Evolutionary conservation across 1,284 basidiomycete genomes (phyloP), one percentile per base, ranked within the genome.

Genomic region (Trichosporon faecale): DNA sequence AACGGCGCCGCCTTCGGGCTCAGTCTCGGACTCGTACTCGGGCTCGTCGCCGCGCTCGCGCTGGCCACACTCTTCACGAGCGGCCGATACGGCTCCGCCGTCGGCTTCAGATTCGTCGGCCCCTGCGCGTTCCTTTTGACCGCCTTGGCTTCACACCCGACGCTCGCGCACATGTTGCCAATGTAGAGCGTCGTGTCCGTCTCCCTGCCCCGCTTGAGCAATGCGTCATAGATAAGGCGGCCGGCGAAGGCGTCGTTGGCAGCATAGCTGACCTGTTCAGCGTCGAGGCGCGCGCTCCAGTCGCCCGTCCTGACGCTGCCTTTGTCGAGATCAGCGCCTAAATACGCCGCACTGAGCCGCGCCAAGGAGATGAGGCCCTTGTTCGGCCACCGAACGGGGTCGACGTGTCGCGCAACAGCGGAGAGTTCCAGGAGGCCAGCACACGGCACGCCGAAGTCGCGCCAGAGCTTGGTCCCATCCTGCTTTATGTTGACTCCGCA

Each of bases 171-270:
- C 55, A 60, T 60, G 25, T 29, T 12, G 14, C 18, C 23, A 35
- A 65, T 46, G 7, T 71, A 64, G 8, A 29, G 31, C 4, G n/a
- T 18, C 9, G 63, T n/a, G 3, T 64, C 67, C 5, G 44, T 49
- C 18, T 46, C 55, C 0, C 11, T 23, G 2, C 67, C 70, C 3
- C 67, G 66, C 1, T 31, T 25, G 23, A 44, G 40, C 18, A 72
- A 35, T 4, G 40, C 71, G 2, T 72, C 60, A 72, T 76, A 82
- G 49, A 84, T 73, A 9, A 81, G 74, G 5, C 82, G 68, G 1
- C 79, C 77, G 7, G 79, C 76, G 63, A 78, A 82, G 4, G 84
- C 84, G 72, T 85, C 84, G 74, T 85, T 83, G 12, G 82, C 82
- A 2, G 81, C 84, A 64, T 85, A 85, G 3, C 79, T 76, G 8